Evolutionary conservation across 371 early-diverging fungal species (phyloP), one percentile per base, ranked within the genome.

Genomic region (Circinella minor): DNA sequence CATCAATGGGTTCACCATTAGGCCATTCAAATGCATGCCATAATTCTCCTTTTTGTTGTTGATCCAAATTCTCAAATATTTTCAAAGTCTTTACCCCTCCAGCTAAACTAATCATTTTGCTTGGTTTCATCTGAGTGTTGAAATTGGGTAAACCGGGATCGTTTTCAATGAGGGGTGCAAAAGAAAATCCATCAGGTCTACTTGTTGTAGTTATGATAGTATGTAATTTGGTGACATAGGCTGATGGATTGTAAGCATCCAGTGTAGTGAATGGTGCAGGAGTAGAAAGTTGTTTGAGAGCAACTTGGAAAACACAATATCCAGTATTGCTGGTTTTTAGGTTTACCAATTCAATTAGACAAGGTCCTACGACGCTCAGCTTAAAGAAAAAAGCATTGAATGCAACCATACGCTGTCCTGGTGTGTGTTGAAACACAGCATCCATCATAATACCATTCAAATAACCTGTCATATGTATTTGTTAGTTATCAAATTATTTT

Each of bases 1-100:
- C 57, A 57, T 57, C 57, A 34, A 57, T 57, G 9, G 57, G 20
- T 18, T 57, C 57, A 13, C 57, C 57, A 34, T 57, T 5, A 34
- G 57, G 20, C 57, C 57, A 57, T 57, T 57, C 57, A 57, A 57
- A 57, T 4, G 57, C 57, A 57, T 57, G 57, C 57, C 57, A 57
- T 57, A 57, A 5, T 57, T 57, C 57, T 27, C 57, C 57, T 13
- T 18, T 57, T 1, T 34, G 1, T 1, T n/a, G 10, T 9, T 57
- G 20, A 5, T 57, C 36, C 10, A 27, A 9, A 34, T 57, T 57
- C 34, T 57, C 57, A 4, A 27, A 57, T 57, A 34, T 34, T 57
- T 34, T 18, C 27, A 57, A 34, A 18, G n/a, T 11, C 6, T 57
- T 34, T 18, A 7, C 27, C 4, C 57, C 57, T 27, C 57, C 57